Conservation (phyloP, 352 stramenopile species). For the Phytophthora pistaciae region DNA sequence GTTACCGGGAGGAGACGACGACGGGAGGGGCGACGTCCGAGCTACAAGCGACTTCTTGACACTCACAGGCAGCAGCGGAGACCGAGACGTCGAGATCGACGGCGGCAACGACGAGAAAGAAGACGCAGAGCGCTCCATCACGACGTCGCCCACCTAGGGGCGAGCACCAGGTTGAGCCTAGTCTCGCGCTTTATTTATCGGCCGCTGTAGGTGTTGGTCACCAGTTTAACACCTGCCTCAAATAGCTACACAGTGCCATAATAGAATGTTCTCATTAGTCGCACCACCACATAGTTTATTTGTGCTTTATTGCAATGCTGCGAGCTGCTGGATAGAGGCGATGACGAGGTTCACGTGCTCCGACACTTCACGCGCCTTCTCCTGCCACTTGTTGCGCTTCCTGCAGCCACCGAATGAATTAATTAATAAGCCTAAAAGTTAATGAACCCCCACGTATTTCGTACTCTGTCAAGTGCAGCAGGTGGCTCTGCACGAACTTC, state of each 20-base stretch:
- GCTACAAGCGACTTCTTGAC: conserved; percentile 15
- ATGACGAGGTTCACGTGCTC: conserved; percentile 81
- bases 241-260: no score
- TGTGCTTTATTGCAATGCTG: conserved; percentile 55
- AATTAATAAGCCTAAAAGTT: no score
- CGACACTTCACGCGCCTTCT: conserved; percentile 74
- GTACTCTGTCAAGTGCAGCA: conserved; percentile 63
- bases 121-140: conserved; percentile 25
- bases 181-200: conserved; percentile 24
- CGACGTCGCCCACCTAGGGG: conserved; percentile 1
- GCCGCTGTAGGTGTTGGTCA: no score
- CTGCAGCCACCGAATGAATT: conserved; percentile 27
- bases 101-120: conserved; percentile 22
- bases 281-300: background rate
- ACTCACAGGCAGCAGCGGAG: conserved; percentile 12
- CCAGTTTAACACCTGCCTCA: background rate
- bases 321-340: conserved; percentile 80
- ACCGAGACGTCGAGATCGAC: conserved; percentile 11
- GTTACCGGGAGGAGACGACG: conserved; percentile 21
- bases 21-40: conserved; percentile 10
- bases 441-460: background rate
- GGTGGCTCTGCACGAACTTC: conserved; percentile 61
- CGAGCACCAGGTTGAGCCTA: background rate
- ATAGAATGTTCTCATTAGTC: no score
- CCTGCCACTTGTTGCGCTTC: conserved; percentile 73